Evolutionary conservation across 2,329 filamentous ascomycete genomes (phyloP).

Genomic region (Thelonectria blattea): DNA sequence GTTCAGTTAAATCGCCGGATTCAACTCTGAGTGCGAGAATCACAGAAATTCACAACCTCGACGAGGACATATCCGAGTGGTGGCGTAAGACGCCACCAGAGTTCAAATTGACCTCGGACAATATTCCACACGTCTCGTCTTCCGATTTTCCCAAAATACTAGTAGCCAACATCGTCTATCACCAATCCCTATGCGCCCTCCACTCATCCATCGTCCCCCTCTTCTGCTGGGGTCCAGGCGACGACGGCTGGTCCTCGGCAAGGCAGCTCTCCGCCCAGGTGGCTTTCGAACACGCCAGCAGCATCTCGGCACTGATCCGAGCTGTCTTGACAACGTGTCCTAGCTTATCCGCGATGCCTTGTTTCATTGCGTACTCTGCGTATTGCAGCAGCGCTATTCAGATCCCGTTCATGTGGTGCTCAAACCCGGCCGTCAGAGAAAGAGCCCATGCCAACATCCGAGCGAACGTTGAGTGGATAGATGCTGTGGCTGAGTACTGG

Average conservation of each 20-base stretch:
- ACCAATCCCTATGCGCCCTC: conserved; percentile 29
- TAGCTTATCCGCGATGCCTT: conserved; percentile 13
- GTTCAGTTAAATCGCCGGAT: conserved; percentile 1
- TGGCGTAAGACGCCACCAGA: conserved; percentile 5
- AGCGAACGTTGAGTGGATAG: conserved; percentile 27
- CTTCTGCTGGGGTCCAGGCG: conserved; percentile 26
- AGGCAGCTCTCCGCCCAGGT: background rate
- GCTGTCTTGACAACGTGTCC: conserved; percentile 1
- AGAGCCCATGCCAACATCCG: conserved; percentile 18
- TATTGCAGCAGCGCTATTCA: conserved; percentile 33
- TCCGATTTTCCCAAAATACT: conserved; percentile 10
- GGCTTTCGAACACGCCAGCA: conserved; percentile 8
- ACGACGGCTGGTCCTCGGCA: conserved; percentile 15
- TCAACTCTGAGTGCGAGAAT: background rate
- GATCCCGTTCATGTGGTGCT: conserved; percentile 34
- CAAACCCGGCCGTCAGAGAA: conserved; percentile 21
- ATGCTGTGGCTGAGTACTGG: conserved; percentile 14
- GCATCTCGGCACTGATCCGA: conserved; percentile 20
- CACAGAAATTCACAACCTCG: conserved; percentile 6
- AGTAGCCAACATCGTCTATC: conserved; percentile 23
- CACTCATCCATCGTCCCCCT: conserved; percentile 33
- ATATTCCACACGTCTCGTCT: background rate
- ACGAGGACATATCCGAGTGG: conserved; percentile 19
- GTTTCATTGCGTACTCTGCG: conserved; percentile 30
- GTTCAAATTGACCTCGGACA: conserved; percentile 6